These are phyloP conservation scores for Thymus mandschuricus DNA, from an alignment of 257 asterid species.

Conservation along the genomic window DNA sequence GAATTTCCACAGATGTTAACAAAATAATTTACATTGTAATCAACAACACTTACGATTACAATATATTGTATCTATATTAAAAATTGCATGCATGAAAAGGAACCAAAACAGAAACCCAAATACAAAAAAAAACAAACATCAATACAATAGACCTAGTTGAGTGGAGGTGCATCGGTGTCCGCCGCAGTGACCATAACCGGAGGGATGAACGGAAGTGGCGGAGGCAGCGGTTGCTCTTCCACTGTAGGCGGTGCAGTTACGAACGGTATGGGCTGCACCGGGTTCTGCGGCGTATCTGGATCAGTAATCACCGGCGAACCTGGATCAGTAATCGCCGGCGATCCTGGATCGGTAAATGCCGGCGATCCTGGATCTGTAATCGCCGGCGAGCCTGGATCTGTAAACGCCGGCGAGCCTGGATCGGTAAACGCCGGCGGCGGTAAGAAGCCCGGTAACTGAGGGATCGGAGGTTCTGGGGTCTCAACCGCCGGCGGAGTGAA, in stretches of 20 bases:
- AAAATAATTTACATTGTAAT: too few species aligned
- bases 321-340: slow-evolving; percentile 22
- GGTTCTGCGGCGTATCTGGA: slow-evolving; percentile 17
- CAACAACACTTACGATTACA: not conserved
- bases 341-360: too few species aligned
- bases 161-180: slow-evolving; percentile 45
- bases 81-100: slow-evolving; percentile 28
- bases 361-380: slow-evolving; percentile 5
- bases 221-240: slow-evolving; percentile 45
- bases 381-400: slow-evolving; percentile 17
- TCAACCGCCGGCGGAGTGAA: slow-evolving; percentile 37
- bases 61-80: not conserved
- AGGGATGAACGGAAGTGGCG: slow-evolving; percentile 41
- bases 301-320: slow-evolving; percentile 14
- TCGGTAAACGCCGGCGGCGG: slow-evolving; percentile 30
- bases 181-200: slow-evolving; percentile 37
- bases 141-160: not conserved
- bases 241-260: slow-evolving; percentile 33
- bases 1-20: too few species aligned
- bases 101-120: not conserved
- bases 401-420: slow-evolving; percentile 8
- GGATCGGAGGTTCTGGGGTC: too few species aligned
- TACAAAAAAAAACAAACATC: not conserved
- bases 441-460: slow-evolving; percentile 1
- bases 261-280: slow-evolving; percentile 38